Conservation (phyloP, 2,329 filamentous ascomycete species). For the Scorias spongiosa region DNA sequence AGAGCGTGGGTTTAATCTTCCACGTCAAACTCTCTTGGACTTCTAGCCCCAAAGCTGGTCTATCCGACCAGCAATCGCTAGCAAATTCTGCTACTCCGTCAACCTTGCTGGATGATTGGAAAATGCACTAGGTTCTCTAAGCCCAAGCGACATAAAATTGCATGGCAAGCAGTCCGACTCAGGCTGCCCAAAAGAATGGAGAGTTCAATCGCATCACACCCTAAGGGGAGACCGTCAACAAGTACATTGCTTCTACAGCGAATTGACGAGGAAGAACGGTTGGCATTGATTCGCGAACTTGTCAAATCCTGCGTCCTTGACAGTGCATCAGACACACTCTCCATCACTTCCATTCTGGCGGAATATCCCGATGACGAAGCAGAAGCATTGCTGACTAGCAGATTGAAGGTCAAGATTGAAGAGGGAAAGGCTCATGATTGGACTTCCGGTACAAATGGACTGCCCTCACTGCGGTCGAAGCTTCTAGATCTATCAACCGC, state of each 20-base stretch:
- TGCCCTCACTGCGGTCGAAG: neutral
- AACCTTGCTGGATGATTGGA: too few relatives aligned
- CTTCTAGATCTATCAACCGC: neutral
- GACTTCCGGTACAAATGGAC: neutral
- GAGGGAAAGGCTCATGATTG: neutral
- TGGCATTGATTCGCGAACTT: neutral
- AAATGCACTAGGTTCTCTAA: too few relatives aligned
- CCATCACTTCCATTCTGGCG: neutral
- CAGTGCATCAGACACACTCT: neutral
- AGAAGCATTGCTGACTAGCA: neutral
- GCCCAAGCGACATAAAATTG: too few relatives aligned
- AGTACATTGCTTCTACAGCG: neutral
- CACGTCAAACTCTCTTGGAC: too few relatives aligned
- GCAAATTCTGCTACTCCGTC: too few relatives aligned
- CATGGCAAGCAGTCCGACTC: too few relatives aligned
- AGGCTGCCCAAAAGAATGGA: neutral
- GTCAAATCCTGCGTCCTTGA: neutral
- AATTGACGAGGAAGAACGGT: neutral
- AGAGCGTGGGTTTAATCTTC: too few relatives aligned
- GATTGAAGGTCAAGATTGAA: neutral
- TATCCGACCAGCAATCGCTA: too few relatives aligned
- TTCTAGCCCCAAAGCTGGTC: too few relatives aligned
- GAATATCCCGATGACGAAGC: neutral
- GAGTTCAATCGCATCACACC: neutral
- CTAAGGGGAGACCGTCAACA: neutral